Evolutionary conservation across 1,139 yeast species (phyloP).

Genomic region (Lodderomyces theae): DNA sequence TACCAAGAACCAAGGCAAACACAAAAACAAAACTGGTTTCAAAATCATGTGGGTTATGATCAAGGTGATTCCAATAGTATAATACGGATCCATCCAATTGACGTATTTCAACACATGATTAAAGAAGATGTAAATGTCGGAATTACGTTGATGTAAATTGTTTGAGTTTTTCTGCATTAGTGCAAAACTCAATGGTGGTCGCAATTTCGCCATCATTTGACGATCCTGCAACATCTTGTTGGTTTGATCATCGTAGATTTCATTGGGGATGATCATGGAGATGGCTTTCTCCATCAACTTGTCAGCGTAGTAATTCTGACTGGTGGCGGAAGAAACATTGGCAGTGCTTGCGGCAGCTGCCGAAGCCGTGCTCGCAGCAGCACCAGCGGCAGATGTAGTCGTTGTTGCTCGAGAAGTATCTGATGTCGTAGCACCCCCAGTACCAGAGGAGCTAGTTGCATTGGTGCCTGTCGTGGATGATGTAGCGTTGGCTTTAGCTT

Average conservation of each 20-base stretch:
- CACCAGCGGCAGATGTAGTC: not conserved
- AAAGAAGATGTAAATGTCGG: constrained; percentile 56
- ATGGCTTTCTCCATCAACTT: constrained; percentile 67
- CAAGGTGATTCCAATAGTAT: constrained; percentile 58
- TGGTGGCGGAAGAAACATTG: constrained; percentile 10
- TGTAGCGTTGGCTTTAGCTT: constrained; percentile 1
- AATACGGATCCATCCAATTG: constrained; percentile 64
- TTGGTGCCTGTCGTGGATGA: constrained; percentile 1
- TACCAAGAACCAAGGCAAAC: constrained; percentile 54
- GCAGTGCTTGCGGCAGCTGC: constrained; percentile 1
- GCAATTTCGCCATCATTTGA: constrained; percentile 52
- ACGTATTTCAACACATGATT: constrained; percentile 55
- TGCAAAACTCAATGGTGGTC: constrained; percentile 72
- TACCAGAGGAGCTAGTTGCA: not conserved
- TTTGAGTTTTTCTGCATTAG: constrained; percentile 69
- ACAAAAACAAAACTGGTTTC: constrained; percentile 56
- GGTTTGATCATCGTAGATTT: constrained; percentile 42
- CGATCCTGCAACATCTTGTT: constrained; percentile 43
- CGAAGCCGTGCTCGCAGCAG: constrained; percentile 1
- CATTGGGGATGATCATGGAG: constrained; percentile 68
- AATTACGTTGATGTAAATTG: constrained; percentile 60
- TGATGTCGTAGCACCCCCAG: not conserved
- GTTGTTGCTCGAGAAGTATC: not conserved
- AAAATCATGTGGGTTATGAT: constrained; percentile 58
- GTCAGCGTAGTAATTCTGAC: constrained; percentile 49